Evolutionary conservation across 2,329 filamentous ascomycete genomes (phyloP).

Genomic region (Bipolaris sorokiniana): DNA sequence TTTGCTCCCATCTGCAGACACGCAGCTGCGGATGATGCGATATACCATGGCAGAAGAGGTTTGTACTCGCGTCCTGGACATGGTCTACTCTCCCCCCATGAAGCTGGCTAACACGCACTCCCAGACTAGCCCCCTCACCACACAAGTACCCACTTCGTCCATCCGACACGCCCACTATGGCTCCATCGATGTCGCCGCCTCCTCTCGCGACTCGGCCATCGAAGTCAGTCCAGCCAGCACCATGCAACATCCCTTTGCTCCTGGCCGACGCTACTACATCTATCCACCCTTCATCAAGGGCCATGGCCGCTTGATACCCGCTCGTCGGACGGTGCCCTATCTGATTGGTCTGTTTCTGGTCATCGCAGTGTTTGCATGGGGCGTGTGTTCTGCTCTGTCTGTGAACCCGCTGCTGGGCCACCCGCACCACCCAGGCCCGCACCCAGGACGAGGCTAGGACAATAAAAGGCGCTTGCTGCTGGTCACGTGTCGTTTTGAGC

Average conservation of each 20-base stretch:
- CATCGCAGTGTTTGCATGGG: constrained; percentile 27
- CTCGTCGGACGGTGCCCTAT: constrained; percentile 30
- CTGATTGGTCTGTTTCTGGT: constrained; percentile 23
- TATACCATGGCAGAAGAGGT: constrained; percentile 27
- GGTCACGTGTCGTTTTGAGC: not conserved
- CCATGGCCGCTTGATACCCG: constrained; percentile 28
- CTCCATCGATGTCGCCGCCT: constrained; percentile 7
- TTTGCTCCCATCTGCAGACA: constrained; percentile 1
- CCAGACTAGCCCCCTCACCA: constrained; percentile 9
- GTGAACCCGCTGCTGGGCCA: constrained; percentile 23
- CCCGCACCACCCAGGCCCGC: constrained; percentile 4
- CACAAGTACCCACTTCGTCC: not conserved
- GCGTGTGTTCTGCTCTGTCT: constrained; percentile 27
- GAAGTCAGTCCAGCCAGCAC: constrained; percentile 16
- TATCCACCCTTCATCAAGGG: constrained; percentile 31
- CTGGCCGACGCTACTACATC: constrained; percentile 29
- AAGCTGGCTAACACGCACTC: constrained; percentile 16
- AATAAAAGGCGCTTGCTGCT: not conserved
- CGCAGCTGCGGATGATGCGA: constrained; percentile 12
- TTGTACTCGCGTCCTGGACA: not conserved
- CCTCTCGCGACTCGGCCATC: constrained; percentile 21
- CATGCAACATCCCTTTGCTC: constrained; percentile 17
- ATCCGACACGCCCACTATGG: constrained; percentile 22
- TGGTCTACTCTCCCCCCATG: no score
- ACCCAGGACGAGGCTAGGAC: not conserved